Base-by-base conservation (phyloP, 768 basidiomycete species). In the Suillus sp. region DNA sequence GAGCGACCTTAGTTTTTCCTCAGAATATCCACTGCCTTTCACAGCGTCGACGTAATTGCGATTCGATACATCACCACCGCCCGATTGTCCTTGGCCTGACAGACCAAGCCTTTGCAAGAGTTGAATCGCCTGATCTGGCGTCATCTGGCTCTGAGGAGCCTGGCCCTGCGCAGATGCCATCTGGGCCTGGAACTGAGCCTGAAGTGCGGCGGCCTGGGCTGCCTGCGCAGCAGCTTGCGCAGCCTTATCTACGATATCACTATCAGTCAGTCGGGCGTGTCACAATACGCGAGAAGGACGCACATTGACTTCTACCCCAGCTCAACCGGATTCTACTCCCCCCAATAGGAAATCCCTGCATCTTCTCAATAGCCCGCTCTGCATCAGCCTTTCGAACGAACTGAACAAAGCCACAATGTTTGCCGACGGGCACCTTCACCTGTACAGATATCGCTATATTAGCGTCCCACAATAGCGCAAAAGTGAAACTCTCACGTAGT, bases 351-450 rank as follows among this genome's bases (percentile, higher is more conserved):
- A 95, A 96, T 30, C 94, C 95, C 79, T 96, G 95, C 95, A 96
- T 95, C 77, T 93, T 94, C 77, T 95, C 92, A 65, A 97, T 97
- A 10, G 95, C 94, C 42, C 86, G 83, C 75, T 96, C 94, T 13
- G 95, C 95, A 75, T 97, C 95, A 11, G 86, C 86, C 76, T 96
- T 95, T 67, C 89, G 85, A 32, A 96, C 92, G 70, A 94, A 97
- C 77, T 97, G 95, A 51, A 97, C 95, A 70, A 97, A 97, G 1
- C 95, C 95, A 69, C 95, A 97, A 67, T 95, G 92, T 71, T 96
- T 96, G 58, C 93, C 94, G 50, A 93, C 90, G 13, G 95, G 95
- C n/a, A 97, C 95, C 76, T 96, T 96, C 72, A 96, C 95, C 92
- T 93, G 67, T 50, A 65, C 45, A 45, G 42, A 53, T 54, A 62